Base-by-base conservation (phyloP, 2,329 filamentous ascomycete genomes). In the Macrophomina phaseolina region DNA sequence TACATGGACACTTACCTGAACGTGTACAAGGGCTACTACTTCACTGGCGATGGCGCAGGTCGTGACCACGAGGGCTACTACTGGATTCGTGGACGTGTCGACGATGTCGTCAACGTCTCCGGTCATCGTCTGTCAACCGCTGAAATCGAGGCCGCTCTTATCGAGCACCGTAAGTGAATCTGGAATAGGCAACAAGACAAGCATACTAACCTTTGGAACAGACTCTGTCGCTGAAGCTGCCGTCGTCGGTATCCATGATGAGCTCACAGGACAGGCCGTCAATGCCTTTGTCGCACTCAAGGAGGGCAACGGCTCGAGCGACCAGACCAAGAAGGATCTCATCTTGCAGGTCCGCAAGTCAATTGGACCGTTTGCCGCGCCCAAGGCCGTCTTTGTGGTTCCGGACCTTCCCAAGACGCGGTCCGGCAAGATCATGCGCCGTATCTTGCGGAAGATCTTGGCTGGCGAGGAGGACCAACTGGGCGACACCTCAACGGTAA, bases 1-100 rank as follows among this genome's bases (percentile, higher is more conserved):
- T 99, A 97, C 81, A 94, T 97, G 93, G 94, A 99, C 74, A 98
- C 95, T 11, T 99, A 99, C 80, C 82, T 99, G 74, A 97, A 96
- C 74, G 94, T 97, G 9, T 99, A 99, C 86, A 93, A 93, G 83
- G 95, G 94, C 69, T 97, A 96, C 84, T 99, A 99, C 82, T 96
- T 95, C 83, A 95, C 92, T 16, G 92, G 92, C 67, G 95, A 99
- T 77, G 95, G 95, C 77, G 95, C 95, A 66, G 95, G 92, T 68
- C 92, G 95, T 77, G 95, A 99, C 79, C 91, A 97, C 81, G 95
- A 99, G 75, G 95, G 95, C 67, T 99, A 97, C 85, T 99, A 98
- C 88, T 99, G 95, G 95, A 99, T 99, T 79, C 92, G 95, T 69
- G 95, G 95, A 71, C 93, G 95, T 80, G 95, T 99, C 64, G 95